These are phyloP conservation scores for Cyberlindnera mississippiensis DNA, from an alignment of 805 yeast genomes.

Conservation along the genomic window DNA sequence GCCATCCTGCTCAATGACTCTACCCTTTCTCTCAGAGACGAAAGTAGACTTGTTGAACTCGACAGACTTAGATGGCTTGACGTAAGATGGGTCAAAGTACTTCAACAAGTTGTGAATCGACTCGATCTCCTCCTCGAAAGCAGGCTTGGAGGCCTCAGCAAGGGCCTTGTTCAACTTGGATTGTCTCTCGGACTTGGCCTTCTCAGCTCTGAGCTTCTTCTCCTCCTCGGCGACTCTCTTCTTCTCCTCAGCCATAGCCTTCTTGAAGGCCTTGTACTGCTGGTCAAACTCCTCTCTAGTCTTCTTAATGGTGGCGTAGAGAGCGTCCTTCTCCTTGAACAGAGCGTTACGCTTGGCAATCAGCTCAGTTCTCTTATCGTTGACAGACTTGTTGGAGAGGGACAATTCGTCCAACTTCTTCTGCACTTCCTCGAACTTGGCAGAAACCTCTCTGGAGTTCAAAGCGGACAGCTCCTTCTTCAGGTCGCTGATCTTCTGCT, in stretches of 20 bases:
- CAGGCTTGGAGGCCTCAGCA: constrained; percentile 75
- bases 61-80: constrained; percentile 44
- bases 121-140: constrained; percentile 74
- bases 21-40: constrained; percentile 24
- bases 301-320: constrained; percentile 62
- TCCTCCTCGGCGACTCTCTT: constrained; percentile 59
- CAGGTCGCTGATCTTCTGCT: constrained; percentile 68
- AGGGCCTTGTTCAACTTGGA: constrained; percentile 66
- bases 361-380: constrained; percentile 62
- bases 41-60: constrained; percentile 30
- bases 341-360: constrained; percentile 63
- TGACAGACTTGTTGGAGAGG: constrained; percentile 52
- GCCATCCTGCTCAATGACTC: constrained; percentile 59
- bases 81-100: constrained; percentile 76
- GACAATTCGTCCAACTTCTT: constrained; percentile 66
- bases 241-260: constrained; percentile 68
- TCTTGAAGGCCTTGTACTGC: constrained; percentile 67
- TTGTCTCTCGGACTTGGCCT: constrained; percentile 48
- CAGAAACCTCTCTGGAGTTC: constrained; percentile 61
- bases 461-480: constrained; percentile 57
- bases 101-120: constrained; percentile 68
- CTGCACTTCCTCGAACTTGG: constrained; percentile 64
- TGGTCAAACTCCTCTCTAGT: constrained; percentile 72
- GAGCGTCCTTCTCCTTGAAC: constrained; percentile 62
- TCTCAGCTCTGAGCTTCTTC: constrained; percentile 41